Percentiles rank a stretch among this genome's conserved stretches.
phyloP scores from a whole-genome alignment of 352 stramenopile genomes.

The Pythium guiyangense region DNA sequence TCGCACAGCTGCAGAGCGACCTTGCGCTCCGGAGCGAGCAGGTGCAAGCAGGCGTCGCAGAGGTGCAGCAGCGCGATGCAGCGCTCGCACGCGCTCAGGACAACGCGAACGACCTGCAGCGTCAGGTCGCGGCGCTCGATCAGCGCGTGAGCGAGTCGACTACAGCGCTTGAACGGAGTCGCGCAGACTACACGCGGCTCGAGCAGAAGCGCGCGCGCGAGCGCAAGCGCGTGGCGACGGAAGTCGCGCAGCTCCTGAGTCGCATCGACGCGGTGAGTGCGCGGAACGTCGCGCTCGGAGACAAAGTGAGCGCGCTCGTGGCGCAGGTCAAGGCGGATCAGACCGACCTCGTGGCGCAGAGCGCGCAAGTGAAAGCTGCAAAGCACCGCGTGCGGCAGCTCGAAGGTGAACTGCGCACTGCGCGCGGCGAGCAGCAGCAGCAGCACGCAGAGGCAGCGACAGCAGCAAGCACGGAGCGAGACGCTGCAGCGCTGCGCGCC shows the following conservation, averaged over 20 bases:
- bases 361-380: conserved; percentile 60
- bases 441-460: conserved; percentile 33
- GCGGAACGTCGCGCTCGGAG: conserved; percentile 53
- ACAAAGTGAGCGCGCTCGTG: conserved; percentile 52
- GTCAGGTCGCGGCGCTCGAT: conserved; percentile 26
- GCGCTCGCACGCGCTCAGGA: conserved; percentile 14
- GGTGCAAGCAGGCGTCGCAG: conserved; percentile 14
- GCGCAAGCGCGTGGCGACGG: conserved; percentile 45
- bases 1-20: neutral
- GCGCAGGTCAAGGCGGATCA: conserved; percentile 59
- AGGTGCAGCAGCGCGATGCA: conserved; percentile 25
- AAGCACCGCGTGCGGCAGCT: conserved; percentile 44
- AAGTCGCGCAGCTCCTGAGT: conserved; percentile 42
- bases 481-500: conserved; percentile 37
- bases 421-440: conserved; percentile 21
- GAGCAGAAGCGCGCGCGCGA: conserved; percentile 61
- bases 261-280: conserved; percentile 47
- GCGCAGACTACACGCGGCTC: conserved; percentile 29
- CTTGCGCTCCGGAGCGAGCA: conserved; percentile 9
- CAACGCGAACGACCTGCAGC: conserved; percentile 10
- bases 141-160: conserved; percentile 24
- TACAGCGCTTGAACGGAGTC: conserved; percentile 19
- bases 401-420: conserved; percentile 34
- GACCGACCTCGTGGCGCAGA: conserved; percentile 52
- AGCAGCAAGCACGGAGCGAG: conserved; percentile 44